These are phyloP conservation scores for Wallacemonas collosoma DNA, from an alignment of 208 protist species.

Conservation along the genomic window DNA sequence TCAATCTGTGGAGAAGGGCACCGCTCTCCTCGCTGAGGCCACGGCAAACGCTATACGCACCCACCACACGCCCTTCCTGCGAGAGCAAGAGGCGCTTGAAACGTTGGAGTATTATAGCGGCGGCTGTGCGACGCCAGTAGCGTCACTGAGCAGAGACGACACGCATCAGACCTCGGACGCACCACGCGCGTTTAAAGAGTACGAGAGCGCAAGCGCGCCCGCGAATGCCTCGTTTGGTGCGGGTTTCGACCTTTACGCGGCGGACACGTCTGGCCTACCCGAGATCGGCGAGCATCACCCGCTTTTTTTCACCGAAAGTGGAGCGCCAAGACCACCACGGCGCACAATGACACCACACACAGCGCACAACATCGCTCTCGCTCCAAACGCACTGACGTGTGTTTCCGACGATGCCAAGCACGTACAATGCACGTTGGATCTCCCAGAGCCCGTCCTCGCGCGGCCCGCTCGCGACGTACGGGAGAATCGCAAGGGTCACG, in stretches of 20 bases:
- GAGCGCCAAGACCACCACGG: neutral
- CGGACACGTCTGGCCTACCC: neutral
- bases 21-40: neutral
- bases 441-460: neutral
- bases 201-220: neutral
- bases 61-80: conserved; percentile 17
- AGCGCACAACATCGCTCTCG: neutral
- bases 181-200: neutral
- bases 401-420: conserved; percentile 1
- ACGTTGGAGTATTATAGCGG: conserved; percentile 5
- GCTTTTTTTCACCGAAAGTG: conserved; percentile 9
- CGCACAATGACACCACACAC: neutral
- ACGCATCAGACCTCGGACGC: too few relatives aligned
- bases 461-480: neutral
- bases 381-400: neutral
- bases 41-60: neutral
- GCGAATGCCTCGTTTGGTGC: neutral
- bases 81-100: conserved; percentile 18
- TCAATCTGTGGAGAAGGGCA: neutral
- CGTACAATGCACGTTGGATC: conserved; percentile 3
- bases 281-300: neutral
- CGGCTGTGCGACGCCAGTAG: too few relatives aligned
- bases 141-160: too few relatives aligned
- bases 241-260: neutral
- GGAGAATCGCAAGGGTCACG: neutral